These are phyloP conservation scores for Trichosporon sp. DNA, from an alignment of 1,284 basidiomycete species.

Conservation along the genomic window DNA sequence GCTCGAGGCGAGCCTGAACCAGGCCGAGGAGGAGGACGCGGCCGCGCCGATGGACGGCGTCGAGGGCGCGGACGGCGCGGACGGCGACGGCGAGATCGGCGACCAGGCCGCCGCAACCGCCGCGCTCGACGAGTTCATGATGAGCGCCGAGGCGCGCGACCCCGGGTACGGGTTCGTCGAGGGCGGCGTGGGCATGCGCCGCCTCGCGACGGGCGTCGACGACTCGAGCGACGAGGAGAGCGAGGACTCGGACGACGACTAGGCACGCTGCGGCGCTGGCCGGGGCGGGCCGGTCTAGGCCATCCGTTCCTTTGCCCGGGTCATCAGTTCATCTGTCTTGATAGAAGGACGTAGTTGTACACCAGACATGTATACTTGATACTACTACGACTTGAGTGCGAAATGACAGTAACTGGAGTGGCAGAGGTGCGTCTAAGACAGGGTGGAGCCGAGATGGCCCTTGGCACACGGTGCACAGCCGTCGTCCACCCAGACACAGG, in stretches of 20 bases:
- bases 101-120: slow-evolving; percentile 3
- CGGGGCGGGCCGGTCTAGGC: too few species aligned
- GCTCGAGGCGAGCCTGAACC: slow-evolving; percentile 31
- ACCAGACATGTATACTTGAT: not conserved
- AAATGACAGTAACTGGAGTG: too few species aligned
- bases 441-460: too few species aligned
- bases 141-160: not conserved
- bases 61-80: not conserved
- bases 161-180: slow-evolving; percentile 21
- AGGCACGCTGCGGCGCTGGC: not conserved
- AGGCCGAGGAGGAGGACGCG: slow-evolving; percentile 45
- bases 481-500: too few species aligned
- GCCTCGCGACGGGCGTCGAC: slow-evolving; percentile 28
- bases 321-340: not conserved
- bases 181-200: slow-evolving; percentile 38
- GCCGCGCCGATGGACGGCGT: not conserved
- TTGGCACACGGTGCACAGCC: too few species aligned
- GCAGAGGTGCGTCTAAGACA: too few species aligned
- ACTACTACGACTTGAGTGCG: too few species aligned
- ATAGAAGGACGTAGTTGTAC: not conserved
- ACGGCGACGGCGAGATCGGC: slow-evolving; percentile 1
- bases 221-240: slow-evolving; percentile 26
- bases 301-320: not conserved
- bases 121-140: slow-evolving; percentile 8
- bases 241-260: slow-evolving; percentile 34